Evolutionary conservation across 768 basidiomycete species (phyloP).

Genomic region (Termitomyces sp.): DNA sequence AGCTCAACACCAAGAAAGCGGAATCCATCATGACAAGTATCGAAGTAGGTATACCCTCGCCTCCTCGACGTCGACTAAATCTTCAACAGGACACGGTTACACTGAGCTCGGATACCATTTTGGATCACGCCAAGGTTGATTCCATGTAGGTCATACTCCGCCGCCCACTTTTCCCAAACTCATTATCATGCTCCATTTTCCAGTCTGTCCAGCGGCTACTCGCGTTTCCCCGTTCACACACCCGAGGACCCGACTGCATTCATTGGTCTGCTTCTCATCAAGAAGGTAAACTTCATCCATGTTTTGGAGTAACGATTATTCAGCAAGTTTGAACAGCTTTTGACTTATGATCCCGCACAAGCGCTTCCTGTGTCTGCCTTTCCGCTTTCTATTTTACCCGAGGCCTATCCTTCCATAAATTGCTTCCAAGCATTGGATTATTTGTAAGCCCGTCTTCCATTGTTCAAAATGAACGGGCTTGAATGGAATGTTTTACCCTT

Average conservation of each 20-base stretch:
- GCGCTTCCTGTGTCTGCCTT: constrained; percentile 70
- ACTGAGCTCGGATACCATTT: constrained; percentile 66
- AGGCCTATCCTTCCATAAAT: constrained; percentile 83
- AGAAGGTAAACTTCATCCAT: constrained; percentile 46
- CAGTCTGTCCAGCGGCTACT: constrained; percentile 79
- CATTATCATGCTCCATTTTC: not conserved
- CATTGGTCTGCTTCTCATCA: constrained; percentile 76
- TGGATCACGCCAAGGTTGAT: constrained; percentile 78
- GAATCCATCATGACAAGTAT: constrained; percentile 81
- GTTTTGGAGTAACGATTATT: constrained; percentile 2
- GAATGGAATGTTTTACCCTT: not conserved
- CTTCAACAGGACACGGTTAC: constrained; percentile 69
- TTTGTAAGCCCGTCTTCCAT: constrained; percentile 45
- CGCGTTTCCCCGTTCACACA: constrained; percentile 85
- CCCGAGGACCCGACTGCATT: constrained; percentile 65
- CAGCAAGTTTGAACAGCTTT: constrained; percentile 43
- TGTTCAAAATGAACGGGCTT: not conserved
- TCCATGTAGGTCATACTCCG: constrained; percentile 40
- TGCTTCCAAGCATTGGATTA: constrained; percentile 95
- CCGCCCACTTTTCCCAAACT: not conserved
- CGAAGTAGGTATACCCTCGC: constrained; percentile 33
- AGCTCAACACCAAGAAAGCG: constrained; percentile 71
- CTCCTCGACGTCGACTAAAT: not conserved
- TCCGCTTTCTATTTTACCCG: constrained; percentile 77
- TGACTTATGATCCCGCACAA: constrained; percentile 84